These are phyloP conservation scores for Lonicera japonica DNA, from an alignment of 129 eudicot species.

Conservation along the genomic window DNA sequence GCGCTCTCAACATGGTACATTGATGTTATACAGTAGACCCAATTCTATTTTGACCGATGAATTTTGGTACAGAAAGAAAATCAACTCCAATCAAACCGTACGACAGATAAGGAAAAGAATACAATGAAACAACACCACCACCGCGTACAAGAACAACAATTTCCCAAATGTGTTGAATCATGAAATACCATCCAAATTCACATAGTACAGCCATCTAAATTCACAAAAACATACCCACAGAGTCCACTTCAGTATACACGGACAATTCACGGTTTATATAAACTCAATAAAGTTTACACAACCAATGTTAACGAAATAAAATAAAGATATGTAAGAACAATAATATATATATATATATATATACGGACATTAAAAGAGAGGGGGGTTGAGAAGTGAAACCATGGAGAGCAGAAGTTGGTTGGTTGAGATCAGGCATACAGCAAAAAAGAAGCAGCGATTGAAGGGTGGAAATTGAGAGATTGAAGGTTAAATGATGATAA, in stretches of 20 bases:
- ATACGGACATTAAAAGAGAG: background rate
- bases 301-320: background rate
- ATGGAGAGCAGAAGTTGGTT: background rate
- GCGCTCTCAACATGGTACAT: background rate
- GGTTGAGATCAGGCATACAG: background rate
- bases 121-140: too few species aligned
- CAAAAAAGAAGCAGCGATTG: too few species aligned
- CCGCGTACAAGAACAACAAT: background rate
- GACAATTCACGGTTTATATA: background rate
- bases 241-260: background rate
- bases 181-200: background rate
- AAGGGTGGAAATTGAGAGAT: too few species aligned
- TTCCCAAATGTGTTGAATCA: background rate
- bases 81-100: too few species aligned
- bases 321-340: background rate
- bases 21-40: background rate
- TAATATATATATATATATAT: background rate
- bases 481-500: too few species aligned
- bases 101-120: background rate
- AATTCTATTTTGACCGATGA: background rate
- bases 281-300: background rate
- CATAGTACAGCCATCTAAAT: background rate
- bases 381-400: conserved; percentile 3
- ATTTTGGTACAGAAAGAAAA: too few species aligned
- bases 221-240: background rate